Evolutionary conservation across 441 rosid genomes (phyloP).

Genomic region (Croton setiger): DNA sequence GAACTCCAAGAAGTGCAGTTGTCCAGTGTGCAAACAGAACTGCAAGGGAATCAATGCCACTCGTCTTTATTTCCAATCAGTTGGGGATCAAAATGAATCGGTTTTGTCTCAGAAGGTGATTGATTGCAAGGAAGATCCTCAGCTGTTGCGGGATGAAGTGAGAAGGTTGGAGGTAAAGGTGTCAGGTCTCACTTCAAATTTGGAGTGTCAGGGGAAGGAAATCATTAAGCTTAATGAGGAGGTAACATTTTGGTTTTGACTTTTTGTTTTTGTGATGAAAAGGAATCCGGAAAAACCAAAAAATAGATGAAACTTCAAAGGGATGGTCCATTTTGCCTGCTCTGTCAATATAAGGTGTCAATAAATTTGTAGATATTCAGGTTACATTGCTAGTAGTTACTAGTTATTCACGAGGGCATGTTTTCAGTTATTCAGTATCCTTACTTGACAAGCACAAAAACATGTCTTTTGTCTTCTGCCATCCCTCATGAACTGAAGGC

Average conservation of each 20-base stretch:
- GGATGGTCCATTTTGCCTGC: neutral
- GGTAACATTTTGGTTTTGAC: conserved; percentile 32
- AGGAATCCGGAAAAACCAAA: neutral
- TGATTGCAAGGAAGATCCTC: conserved; percentile 47
- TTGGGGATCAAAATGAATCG: conserved; percentile 49
- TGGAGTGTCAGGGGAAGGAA: conserved; percentile 50
- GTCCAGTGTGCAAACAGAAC: conserved; percentile 88
- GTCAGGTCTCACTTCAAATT: conserved; percentile 38
- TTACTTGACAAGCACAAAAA: neutral
- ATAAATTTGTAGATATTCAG: neutral
- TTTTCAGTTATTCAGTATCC: neutral
- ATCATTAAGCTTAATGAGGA: conserved; percentile 42
- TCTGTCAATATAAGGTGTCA: no score
- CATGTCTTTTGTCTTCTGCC: neutral
- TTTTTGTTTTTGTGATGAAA: neutral
- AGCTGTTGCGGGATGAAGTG: conserved; percentile 46
- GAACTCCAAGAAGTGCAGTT: conserved; percentile 53
- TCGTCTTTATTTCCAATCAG: conserved; percentile 80
- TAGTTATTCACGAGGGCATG: neutral
- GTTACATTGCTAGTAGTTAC: neutral
- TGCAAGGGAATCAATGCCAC: conserved; percentile 44
- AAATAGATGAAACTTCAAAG: neutral
- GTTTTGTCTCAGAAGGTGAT: conserved; percentile 25
- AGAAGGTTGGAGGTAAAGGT: conserved; percentile 56
- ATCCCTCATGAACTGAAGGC: neutral